Evolutionary conservation across 345 rosid genomes (phyloP).

Genomic region (Limnanthes douglasii): DNA sequence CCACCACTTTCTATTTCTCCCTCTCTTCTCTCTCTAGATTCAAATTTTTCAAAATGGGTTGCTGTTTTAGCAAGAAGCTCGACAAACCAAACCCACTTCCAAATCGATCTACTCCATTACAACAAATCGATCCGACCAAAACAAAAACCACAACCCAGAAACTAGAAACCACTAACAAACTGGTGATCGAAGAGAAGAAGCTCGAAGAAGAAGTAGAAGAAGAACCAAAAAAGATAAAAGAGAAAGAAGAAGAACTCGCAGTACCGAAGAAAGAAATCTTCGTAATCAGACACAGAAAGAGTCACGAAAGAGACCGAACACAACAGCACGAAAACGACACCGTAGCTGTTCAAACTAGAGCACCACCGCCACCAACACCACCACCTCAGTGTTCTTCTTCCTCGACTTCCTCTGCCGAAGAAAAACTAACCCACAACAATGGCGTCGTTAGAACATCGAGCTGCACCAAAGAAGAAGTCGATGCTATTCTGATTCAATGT

Average conservation of each 20-base stretch:
- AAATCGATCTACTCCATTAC: constrained; percentile 4
- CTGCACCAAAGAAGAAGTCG: constrained; percentile 72
- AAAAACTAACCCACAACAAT: constrained; percentile 7
- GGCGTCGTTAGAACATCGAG: constrained; percentile 28
- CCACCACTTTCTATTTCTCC: no score
- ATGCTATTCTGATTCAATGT: constrained; percentile 86
- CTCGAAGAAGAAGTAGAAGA: not conserved
- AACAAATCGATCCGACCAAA: constrained; percentile 5
- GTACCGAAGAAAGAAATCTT: constrained; percentile 51
- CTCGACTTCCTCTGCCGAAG: constrained; percentile 9
- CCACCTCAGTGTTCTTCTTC: no score
- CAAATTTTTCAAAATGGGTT: constrained; percentile 40
- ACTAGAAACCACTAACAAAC: not conserved
- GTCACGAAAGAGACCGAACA: constrained; percentile 44
- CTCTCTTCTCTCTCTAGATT: no score
- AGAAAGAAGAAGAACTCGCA: constrained; percentile 10
- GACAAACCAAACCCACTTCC: not conserved
- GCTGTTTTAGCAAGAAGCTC: constrained; percentile 51
- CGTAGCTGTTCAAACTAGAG: not conserved
- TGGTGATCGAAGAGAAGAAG: not conserved
- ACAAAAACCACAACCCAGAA: constrained; percentile 5
- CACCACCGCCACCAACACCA: no score
- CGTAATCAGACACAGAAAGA: constrained; percentile 67
- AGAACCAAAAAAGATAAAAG: constrained; percentile 3
- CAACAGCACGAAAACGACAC: constrained; percentile 14